phyloP scores from a whole-genome alignment of 495 filamentous ascomycete species.

The Hypoxylon trugodes region DNA sequence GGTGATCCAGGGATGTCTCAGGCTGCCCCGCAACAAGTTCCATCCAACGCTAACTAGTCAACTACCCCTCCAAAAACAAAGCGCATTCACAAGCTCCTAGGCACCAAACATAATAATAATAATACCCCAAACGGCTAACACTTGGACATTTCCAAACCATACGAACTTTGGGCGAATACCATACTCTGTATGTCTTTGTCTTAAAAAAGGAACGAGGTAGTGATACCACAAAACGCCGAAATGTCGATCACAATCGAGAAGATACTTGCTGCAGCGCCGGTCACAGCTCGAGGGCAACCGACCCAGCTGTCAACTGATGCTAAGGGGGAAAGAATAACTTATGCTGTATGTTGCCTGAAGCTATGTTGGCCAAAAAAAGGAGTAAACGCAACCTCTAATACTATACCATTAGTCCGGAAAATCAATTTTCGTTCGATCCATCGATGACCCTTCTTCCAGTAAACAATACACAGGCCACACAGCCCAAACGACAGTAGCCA shows the following conservation, averaged over 20 bases:
- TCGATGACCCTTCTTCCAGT: slow-evolving; percentile 83
- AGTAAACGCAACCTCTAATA: slow-evolving; percentile 5
- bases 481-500: slow-evolving; percentile 85
- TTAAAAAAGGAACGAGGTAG: slow-evolving; percentile 13
- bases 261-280: slow-evolving; percentile 69
- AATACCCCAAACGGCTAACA: slow-evolving; percentile 25
- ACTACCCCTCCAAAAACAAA: slow-evolving; percentile 35
- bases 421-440: slow-evolving; percentile 91
- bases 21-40: slow-evolving; percentile 8
- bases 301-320: slow-evolving; percentile 89
- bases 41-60: slow-evolving; percentile 14
- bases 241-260: slow-evolving; percentile 65
- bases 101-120: slow-evolving; percentile 20
- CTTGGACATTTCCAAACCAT: background rate
- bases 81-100: slow-evolving; percentile 27
- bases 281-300: slow-evolving; percentile 84
- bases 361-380: background rate
- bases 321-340: slow-evolving; percentile 92
- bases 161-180: background rate
- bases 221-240: background rate
- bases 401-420: slow-evolving; percentile 76
- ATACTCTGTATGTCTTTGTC: no score
- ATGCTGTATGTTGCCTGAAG: slow-evolving; percentile 71
- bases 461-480: slow-evolving; percentile 94
- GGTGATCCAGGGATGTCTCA: slow-evolving; percentile 2